Evolutionary conservation across 2,329 filamentous ascomycete species (phyloP), one percentile per base, ranked within the genome.

Genomic region (Trichoderma arundinaceum): DNA sequence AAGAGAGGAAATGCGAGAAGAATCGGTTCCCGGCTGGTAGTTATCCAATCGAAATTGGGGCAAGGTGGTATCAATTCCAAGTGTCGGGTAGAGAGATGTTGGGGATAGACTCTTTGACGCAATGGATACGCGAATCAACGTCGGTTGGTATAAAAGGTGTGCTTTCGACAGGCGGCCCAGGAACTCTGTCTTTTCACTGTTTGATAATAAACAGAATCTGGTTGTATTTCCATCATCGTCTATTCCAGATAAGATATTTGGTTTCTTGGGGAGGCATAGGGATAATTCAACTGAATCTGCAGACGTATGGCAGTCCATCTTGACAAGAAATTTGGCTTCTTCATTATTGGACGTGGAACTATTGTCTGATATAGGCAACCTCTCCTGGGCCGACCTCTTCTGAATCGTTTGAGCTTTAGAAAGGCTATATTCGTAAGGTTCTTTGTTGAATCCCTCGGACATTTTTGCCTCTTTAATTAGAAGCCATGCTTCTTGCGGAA

Each of bases 401-500:
- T 28, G 10, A n/a, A 5, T 8, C 8, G 12, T 17, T 33, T 59
- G n/a, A 8, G 43, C 28, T 15, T 13, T 59, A 13, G 17, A 62
- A 2, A 62, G 39, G 8, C 38, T 32, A 1, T 53, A 62, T 17
- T 62, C 48, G n/a, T 53, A 62, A 0, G 59, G 32, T 15, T 62
- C 59, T 8, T 53, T 62, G 15, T 62, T 39, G 15, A 43, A 62
- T 2, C 59, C 48, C 19, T 62, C 48, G 8, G n/a, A 7, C 15
- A 44, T 17, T 32, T 52, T 62, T 35, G 13, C 35, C 5, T 52
- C 58, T 33, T 33, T 33, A 12, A 62, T 32, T n/a, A 41, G 22
- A 5, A 39, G 38, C 59, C 59, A 62, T 22, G 59, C 49, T 13
- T 22, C 48, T 19, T 62, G 38, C 7, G 59, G 43, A 3, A 64